Evolutionary conservation across 1,284 basidiomycete species (phyloP).

Genomic region (Ganoderma lucidum): DNA sequence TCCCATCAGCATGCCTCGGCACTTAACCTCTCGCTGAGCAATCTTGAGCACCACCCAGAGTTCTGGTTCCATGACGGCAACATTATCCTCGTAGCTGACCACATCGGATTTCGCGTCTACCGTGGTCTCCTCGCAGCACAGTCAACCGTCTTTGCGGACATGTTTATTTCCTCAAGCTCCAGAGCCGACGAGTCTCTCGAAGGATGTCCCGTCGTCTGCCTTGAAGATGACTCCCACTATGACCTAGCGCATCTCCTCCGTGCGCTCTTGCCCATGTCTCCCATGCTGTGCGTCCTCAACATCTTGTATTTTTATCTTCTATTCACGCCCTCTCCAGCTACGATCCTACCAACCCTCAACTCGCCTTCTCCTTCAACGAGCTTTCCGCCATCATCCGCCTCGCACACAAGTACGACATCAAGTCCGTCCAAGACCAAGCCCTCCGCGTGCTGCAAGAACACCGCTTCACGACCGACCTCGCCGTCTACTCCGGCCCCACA

Average conservation of each 20-base stretch:
- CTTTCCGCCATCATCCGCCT: conserved; percentile 15
- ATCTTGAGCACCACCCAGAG: neutral
- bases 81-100: neutral
- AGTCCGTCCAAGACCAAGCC: conserved; percentile 9
- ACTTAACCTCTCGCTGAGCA: neutral
- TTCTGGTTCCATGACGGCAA: conserved; percentile 2
- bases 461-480: neutral
- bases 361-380: neutral
- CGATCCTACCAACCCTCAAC: neutral
- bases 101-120: conserved; percentile 27
- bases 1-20: neutral
- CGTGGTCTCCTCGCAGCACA: conserved; percentile 17
- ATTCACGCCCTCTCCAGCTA: neutral
- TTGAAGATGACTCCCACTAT: conserved; percentile 18
- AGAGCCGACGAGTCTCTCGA: conserved; percentile 13
- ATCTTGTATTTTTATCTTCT: neutral
- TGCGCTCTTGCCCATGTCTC: conserved; percentile 1
- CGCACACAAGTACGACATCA: conserved; percentile 14
- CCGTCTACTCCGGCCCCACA: neutral
- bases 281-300: neutral
- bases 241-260: conserved; percentile 18
- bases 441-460: neutral
- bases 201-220: conserved; percentile 26
- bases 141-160: conserved; percentile 27
- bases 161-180: conserved; percentile 30